These are phyloP conservation scores for Phialophora expanda DNA, from an alignment of 2,329 filamentous ascomycete genomes.

Conservation along the genomic window DNA sequence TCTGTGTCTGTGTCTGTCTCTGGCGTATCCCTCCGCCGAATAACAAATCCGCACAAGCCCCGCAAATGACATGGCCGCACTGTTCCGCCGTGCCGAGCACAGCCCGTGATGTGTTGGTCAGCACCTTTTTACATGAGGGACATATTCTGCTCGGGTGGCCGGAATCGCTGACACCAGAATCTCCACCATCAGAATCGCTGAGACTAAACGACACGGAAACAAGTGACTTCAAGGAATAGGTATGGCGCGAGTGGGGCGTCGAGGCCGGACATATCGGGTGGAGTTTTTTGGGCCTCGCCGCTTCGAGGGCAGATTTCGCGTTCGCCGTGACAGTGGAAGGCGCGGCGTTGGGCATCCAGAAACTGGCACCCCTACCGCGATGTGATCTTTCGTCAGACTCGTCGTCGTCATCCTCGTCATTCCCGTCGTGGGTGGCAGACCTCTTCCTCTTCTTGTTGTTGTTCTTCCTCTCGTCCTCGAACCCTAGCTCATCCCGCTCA, in stretches of 20 bases:
- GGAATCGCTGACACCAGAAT: conserved; percentile 55
- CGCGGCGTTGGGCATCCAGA: conserved; percentile 80
- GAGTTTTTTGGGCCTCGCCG: conserved; percentile 63
- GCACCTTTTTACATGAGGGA: conserved; percentile 80
- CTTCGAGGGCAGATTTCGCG: conserved; percentile 44
- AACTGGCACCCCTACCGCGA: conserved; percentile 66
- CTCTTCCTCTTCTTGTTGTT: conserved; percentile 69
- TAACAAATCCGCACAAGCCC: conserved; percentile 82
- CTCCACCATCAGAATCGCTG: conserved; percentile 62
- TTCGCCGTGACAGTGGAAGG: conserved; percentile 63
- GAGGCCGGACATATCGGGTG: conserved; percentile 79
- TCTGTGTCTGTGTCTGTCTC: too few species aligned
- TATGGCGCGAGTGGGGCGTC: conserved; percentile 67
- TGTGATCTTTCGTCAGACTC: conserved; percentile 15
- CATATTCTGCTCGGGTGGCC: conserved; percentile 65
- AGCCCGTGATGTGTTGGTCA: conserved; percentile 82
- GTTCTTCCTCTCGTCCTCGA: conserved; percentile 47
- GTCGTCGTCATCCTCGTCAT: conserved; percentile 48
- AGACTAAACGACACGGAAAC: conserved; percentile 72
- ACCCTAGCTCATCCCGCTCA: conserved; percentile 38
- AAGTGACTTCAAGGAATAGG: conserved; percentile 77
- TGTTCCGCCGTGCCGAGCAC: conserved; percentile 72
- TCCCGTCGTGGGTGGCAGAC: conserved; percentile 74
- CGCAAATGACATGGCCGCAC: conserved; percentile 91
- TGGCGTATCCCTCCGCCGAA: conserved; percentile 52